phyloP scores from a whole-genome alignment of 495 filamentous ascomycete species.

The Hypoxylon rickii region DNA sequence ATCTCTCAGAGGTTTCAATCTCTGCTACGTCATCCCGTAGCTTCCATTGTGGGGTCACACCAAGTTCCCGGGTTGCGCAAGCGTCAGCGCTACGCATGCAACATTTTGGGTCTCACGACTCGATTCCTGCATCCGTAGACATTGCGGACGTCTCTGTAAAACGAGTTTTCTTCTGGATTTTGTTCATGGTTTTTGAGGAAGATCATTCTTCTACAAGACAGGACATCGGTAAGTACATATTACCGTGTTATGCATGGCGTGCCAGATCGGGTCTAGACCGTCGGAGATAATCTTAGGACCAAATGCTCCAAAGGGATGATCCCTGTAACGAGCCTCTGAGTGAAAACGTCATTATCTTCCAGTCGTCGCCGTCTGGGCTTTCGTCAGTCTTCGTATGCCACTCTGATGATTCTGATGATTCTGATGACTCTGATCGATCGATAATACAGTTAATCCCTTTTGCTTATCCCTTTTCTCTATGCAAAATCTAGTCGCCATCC shows the following conservation, averaged over 20 bases:
- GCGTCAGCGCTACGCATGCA: background rate
- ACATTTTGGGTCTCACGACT: background rate
- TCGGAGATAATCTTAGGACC: conserved; percentile 15
- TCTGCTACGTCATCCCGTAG: conserved; percentile 27
- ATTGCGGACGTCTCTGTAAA: too few species aligned
- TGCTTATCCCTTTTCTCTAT: too few species aligned
- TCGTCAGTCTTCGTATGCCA: conserved; percentile 23
- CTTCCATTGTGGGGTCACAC: conserved; percentile 2
- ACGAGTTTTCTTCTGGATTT: too few species aligned
- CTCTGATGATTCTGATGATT: too few species aligned
- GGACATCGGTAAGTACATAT: too few species aligned
- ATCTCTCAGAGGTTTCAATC: background rate
- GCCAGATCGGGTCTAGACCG: background rate
- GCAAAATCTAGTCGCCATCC: too few species aligned
- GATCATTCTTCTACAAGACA: too few species aligned
- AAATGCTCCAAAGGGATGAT: conserved; percentile 19
- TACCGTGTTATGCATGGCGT: conserved; percentile 5
- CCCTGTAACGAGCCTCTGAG: conserved; percentile 18
- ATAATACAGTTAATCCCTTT: conserved; percentile 26
- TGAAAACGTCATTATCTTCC: conserved; percentile 27
- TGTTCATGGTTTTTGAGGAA: too few species aligned
- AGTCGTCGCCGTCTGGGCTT: conserved; percentile 28
- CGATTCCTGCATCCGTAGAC: conserved; percentile 1
- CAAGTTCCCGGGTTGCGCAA: conserved; percentile 6
- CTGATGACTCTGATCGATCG: conserved; percentile 22